These are phyloP conservation scores for Aspergillus melleus DNA, from an alignment of 2,329 filamentous ascomycete genomes.

Conservation along the genomic window DNA sequence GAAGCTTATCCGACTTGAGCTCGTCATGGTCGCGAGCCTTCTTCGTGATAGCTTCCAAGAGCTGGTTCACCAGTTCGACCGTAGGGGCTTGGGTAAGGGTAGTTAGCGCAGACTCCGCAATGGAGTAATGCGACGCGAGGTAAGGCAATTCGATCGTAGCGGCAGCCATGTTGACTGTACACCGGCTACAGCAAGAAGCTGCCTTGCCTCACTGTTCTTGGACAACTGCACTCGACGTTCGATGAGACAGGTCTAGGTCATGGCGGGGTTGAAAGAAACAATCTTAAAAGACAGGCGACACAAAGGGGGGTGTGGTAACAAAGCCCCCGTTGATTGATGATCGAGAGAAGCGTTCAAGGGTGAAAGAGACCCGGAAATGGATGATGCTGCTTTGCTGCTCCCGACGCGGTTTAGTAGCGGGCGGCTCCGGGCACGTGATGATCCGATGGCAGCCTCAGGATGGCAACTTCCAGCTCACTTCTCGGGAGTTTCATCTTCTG, in stretches of 20 bases:
- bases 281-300: conserved; percentile 11
- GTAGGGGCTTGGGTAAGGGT: conserved; percentile 63
- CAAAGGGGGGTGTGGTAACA: conserved; percentile 9
- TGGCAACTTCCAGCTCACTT: background rate
- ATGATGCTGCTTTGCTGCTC: conserved; percentile 15
- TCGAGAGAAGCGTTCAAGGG: conserved; percentile 8
- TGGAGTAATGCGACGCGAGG: conserved; percentile 58
- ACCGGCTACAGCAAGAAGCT: conserved; percentile 18
- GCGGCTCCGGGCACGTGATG: conserved; percentile 4
- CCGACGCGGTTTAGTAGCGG: conserved; percentile 18
- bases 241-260: conserved; percentile 14
- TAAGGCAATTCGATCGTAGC: conserved; percentile 59
- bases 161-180: conserved; percentile 51
- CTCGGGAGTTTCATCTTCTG: background rate
- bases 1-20: conserved; percentile 82
- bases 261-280: conserved; percentile 11
- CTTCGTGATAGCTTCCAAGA: conserved; percentile 71
- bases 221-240: conserved; percentile 19
- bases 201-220: conserved; percentile 1
- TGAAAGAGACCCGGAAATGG: conserved; percentile 7
- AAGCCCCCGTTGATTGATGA: conserved; percentile 12
- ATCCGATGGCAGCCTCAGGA: background rate
- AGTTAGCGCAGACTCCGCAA: conserved; percentile 58
- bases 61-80: conserved; percentile 70
- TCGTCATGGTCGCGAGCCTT: conserved; percentile 83